These are phyloP conservation scores for Aspergillus indologenus DNA, from an alignment of 495 filamentous ascomycete genomes.

Conservation along the genomic window DNA sequence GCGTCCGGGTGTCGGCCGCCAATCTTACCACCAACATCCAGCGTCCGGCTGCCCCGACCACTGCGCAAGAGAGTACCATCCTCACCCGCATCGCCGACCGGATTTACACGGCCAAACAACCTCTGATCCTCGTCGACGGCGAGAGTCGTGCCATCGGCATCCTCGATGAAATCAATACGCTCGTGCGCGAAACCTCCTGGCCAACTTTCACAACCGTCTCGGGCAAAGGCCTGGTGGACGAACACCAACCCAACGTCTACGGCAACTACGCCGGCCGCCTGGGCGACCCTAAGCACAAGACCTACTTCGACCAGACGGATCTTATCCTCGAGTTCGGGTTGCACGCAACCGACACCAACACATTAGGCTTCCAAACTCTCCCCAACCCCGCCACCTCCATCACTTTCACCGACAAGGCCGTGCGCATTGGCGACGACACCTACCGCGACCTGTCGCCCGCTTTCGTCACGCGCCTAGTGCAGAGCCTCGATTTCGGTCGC, in stretches of 20 bases:
- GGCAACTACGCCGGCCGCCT: slow-evolving; percentile 32
- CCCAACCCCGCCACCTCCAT: slow-evolving; percentile 28
- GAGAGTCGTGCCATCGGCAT: slow-evolving; percentile 20
- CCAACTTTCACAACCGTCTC: slow-evolving; percentile 28
- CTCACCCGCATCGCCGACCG: slow-evolving; percentile 15
- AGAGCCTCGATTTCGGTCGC: slow-evolving; percentile 21
- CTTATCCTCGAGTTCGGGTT: slow-evolving; percentile 34
- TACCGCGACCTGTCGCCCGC: slow-evolving; percentile 24
- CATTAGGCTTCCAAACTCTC: slow-evolving; percentile 27
- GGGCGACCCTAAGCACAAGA: slow-evolving; percentile 20
- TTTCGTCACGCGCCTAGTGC: slow-evolving; percentile 21
- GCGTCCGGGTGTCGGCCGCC: slow-evolving; percentile 23
- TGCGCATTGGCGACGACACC: slow-evolving; percentile 29
- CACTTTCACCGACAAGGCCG: slow-evolving; percentile 24
- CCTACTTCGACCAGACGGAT: slow-evolving; percentile 33
- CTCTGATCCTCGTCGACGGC: slow-evolving; percentile 35
- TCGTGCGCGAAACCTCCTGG: slow-evolving; percentile 25
- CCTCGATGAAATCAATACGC: slow-evolving; percentile 18
- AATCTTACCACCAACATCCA: neutral
- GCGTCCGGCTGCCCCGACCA: neutral
- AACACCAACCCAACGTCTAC: slow-evolving; percentile 32
- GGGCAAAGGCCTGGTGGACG: slow-evolving; percentile 40
- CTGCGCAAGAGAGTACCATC: neutral
- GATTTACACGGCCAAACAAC: slow-evolving; percentile 26
- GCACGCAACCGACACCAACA: slow-evolving; percentile 39